Percentiles rank a stretch among this genome's conserved stretches.
Conservation (phyloP, 306 rosid species). For the Dryas octopetala region DNA sequence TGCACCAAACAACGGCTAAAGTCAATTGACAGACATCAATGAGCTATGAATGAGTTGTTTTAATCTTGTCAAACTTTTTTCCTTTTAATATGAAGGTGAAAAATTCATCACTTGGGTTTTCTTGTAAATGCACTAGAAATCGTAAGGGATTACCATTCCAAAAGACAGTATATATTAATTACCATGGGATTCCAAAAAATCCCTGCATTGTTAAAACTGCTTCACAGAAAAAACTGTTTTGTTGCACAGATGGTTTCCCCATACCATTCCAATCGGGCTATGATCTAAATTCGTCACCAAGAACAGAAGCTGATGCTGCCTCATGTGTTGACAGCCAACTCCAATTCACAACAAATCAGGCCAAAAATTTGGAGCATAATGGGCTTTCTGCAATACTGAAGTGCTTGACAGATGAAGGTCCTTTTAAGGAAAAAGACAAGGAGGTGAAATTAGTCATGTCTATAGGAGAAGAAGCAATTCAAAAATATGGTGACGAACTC, state of each 20-base stretch:
- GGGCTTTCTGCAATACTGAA: constrained; percentile 26
- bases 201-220: background rate
- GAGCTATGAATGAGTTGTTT: background rate
- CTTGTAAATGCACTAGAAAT: background rate
- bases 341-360: constrained; percentile 40
- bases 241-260: constrained; percentile 51
- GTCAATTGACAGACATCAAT: background rate
- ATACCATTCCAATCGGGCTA: constrained; percentile 29
- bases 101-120: background rate
- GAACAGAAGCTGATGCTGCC: constrained; percentile 37
- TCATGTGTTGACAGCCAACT: constrained; percentile 33
- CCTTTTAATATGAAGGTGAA: background rate
- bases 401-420: constrained; percentile 40
- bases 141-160: background rate
- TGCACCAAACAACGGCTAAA: background rate
- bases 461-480: constrained; percentile 42
- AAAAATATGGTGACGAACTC: constrained; percentile 46
- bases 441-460: constrained; percentile 18
- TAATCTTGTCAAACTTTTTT: background rate
- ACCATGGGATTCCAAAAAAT: background rate
- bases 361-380: constrained; percentile 26
- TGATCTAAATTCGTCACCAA: constrained; percentile 43
- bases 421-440: constrained; percentile 44
- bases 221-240: constrained; percentile 22
- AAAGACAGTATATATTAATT: background rate